Evolutionary conservation across 73 alveolate genomes (phyloP).

Genomic region (Durusdinium trenchii): DNA sequence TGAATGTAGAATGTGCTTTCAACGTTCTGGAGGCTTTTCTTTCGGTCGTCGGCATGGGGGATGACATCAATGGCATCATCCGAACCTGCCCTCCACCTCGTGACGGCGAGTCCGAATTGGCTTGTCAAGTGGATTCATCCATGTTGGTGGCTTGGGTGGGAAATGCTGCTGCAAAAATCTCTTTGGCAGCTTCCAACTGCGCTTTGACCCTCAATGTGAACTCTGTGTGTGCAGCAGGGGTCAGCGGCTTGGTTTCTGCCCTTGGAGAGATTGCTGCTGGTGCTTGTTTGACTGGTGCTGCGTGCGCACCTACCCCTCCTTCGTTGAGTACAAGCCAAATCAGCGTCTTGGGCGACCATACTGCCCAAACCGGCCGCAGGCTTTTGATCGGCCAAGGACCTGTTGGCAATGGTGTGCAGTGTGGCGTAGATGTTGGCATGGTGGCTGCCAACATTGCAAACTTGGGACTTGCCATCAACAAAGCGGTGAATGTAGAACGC

Average conservation of each 20-base stretch:
- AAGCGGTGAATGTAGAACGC: constrained; percentile 40
- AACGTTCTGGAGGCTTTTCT: constrained; percentile 49
- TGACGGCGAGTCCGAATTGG: constrained; percentile 84
- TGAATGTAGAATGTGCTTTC: neutral
- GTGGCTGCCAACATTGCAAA: constrained; percentile 62
- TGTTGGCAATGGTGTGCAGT: constrained; percentile 63
- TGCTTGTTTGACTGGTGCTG: constrained; percentile 64
- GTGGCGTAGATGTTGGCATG: constrained; percentile 80
- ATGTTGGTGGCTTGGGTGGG: constrained; percentile 92
- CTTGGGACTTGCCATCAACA: constrained; percentile 75
- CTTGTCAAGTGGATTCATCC: constrained; percentile 70
- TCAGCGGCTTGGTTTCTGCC: constrained; percentile 55
- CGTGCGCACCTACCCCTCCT: constrained; percentile 45
- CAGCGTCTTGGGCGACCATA: constrained; percentile 89
- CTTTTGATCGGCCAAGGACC: constrained; percentile 69
- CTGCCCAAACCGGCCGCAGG: constrained; percentile 55
- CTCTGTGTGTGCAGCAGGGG: constrained; percentile 64
- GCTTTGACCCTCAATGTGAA: constrained; percentile 45
- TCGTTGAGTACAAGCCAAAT: constrained; percentile 63
- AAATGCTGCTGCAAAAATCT: constrained; percentile 56
- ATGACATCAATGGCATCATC: constrained; percentile 67
- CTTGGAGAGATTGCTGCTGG: constrained; percentile 85
- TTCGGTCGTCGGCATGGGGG: constrained; percentile 66
- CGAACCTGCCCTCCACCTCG: constrained; percentile 82
- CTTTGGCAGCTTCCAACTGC: constrained; percentile 78